Percentiles rank a stretch among this genome's conserved stretches.
phyloP scores from a whole-genome alignment of 2,329 filamentous ascomycete genomes.

The Trichoderma sp. region DNA sequence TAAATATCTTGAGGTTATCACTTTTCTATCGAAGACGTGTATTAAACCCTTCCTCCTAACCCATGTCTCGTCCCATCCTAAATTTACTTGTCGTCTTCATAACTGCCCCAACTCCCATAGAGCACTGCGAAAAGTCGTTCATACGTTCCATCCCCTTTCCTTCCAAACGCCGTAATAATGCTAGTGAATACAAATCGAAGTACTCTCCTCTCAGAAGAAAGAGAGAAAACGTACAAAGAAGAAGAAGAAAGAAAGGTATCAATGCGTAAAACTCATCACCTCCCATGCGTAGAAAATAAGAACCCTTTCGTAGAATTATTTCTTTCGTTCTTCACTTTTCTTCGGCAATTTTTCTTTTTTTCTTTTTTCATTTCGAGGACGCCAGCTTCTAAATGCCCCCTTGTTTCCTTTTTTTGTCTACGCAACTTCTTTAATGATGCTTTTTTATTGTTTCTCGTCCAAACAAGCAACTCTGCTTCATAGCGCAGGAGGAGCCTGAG shows the following conservation, averaged over 20 bases:
- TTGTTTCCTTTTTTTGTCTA: background rate
- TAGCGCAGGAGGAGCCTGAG: constrained; percentile 12
- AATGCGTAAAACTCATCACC: constrained; percentile 1
- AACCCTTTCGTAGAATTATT: background rate
- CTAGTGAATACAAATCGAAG: background rate
- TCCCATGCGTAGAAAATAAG: background rate
- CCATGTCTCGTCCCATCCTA: background rate
- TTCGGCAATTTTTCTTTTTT: background rate
- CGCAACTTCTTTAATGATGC: background rate
- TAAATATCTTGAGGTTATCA: background rate
- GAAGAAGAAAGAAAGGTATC: constrained; percentile 18
- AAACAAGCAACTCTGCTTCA: background rate
- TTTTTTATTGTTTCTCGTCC: background rate
- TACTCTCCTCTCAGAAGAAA: background rate
- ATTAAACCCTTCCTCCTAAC: constrained; percentile 8
- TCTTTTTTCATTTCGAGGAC: background rate
- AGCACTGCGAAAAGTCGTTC: background rate
- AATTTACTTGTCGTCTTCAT: constrained; percentile 5
- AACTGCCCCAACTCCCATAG: constrained; percentile 20
- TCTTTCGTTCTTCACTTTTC: background rate
- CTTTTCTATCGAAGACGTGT: constrained; percentile 18
- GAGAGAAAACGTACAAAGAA: background rate
- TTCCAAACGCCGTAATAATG: constrained; percentile 23
- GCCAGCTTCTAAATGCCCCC: background rate
- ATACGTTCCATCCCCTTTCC: background rate